Base-by-base conservation (phyloP, 345 rosid species). In the Murraya paniculata region DNA sequence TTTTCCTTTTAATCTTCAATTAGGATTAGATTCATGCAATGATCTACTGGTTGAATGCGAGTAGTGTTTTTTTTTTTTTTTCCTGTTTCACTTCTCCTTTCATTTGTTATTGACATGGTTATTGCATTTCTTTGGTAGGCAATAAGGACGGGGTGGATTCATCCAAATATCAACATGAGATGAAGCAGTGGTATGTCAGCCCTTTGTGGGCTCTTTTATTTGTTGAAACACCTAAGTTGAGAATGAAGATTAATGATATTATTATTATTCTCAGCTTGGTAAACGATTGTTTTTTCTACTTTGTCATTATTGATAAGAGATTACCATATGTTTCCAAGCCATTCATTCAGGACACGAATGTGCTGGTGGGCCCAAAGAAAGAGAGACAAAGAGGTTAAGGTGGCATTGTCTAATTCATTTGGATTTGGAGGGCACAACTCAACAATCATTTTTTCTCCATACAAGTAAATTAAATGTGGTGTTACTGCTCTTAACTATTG, bases 381-480 rank as follows among this genome's bases (percentile, higher is more conserved):
- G 98, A 95, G 88, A 90, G 90, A 53, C 75, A 91, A 81, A n/a
- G 84, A 95, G 57, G 78, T 95, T 18, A 95, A 89, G 89, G 97
- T 88, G 31, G 98, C 98, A 38, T 81, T 95, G 72, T 95, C 97
- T 41, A 95, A 93, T 79, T 93, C 98, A 13, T 95, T 95, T 64
- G 98, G 98, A 72, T 91, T 93, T 77, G 98, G 98, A 30, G 98
- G 98, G 76, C 98, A 95, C 86, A 95, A 95, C 88, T 93, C 98
- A 22, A 91, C 98, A 9, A 93, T 95, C 78, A 83, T 95, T 82
- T 91, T 95, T 81, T 91, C 92, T 22, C 98, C 98, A 22, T 90
- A 88, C 95, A 88, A 93, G 85, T 89, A 79, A 88, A 77, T 27
- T 56, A 64, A 33, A 72, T 55, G 67, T 55, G 27, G 3, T 58